These are phyloP conservation scores for Phytophthora sojae DNA, from an alignment of 352 stramenopile genomes.

Conservation along the genomic window DNA sequence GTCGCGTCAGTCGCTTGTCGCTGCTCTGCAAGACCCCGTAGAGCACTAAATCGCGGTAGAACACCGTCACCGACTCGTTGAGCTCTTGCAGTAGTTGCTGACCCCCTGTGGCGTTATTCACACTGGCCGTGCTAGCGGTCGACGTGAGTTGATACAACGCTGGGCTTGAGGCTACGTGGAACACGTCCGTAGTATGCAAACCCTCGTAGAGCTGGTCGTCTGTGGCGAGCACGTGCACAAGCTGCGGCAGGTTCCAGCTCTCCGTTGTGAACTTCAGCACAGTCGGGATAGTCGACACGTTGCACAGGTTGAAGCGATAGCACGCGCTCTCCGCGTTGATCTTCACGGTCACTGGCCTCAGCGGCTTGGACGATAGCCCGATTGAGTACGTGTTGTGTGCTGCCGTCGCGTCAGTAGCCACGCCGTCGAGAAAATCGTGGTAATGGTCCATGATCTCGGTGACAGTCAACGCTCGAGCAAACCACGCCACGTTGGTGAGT, in stretches of 20 bases:
- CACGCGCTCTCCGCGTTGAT: constrained; percentile 61
- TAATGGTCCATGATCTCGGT: constrained; percentile 72
- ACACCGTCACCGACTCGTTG: constrained; percentile 26
- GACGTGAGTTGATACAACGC: constrained; percentile 48
- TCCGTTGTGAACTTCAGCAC: constrained; percentile 52
- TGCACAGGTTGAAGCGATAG: constrained; percentile 81
- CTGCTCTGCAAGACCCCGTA: constrained; percentile 13
- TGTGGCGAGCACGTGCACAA: constrained; percentile 57
- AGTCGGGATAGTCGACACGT: constrained; percentile 55
- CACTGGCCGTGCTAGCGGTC: constrained; percentile 29
- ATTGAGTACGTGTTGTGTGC: constrained; percentile 69
- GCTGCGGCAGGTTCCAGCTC: constrained; percentile 45
- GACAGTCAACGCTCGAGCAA: constrained; percentile 43
- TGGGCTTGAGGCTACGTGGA: constrained; percentile 38
- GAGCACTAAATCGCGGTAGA: constrained; percentile 42
- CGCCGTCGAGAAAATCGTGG: constrained; percentile 60
- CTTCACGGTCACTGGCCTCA: constrained; percentile 56
- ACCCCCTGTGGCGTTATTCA: constrained; percentile 16
- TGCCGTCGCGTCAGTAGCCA: constrained; percentile 16
- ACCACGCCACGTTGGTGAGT: constrained; percentile 65
- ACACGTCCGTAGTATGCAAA: constrained; percentile 40
- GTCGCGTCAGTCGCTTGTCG: constrained; percentile 9
- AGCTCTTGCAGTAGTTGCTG: constrained; percentile 17
- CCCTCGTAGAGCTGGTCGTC: constrained; percentile 73
- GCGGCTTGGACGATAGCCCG: constrained; percentile 50